A percentile compares a stretch with the other conserved stretches of the same genome.
Evolutionary conservation across 2,329 filamentous ascomycete species (phyloP).

Genomic region (Talaromyces sp.): DNA sequence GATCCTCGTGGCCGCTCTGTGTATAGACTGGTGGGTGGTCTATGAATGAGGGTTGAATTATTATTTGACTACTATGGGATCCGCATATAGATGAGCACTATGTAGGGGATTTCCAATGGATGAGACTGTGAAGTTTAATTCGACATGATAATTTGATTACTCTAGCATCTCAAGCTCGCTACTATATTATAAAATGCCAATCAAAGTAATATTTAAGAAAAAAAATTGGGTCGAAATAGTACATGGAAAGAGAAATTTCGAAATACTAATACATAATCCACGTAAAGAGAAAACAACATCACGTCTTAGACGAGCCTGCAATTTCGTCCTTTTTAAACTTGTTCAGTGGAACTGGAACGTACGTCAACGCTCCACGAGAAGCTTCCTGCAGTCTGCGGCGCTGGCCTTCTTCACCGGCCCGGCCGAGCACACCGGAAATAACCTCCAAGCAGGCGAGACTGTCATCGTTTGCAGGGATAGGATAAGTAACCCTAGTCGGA

Average conservation of each 20-base stretch:
- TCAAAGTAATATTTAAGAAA: not conserved
- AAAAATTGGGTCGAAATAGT: not conserved
- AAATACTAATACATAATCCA: not conserved
- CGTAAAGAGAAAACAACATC: not conserved
- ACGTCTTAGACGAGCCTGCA: constrained; percentile 1
- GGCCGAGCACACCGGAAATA: constrained; percentile 78
- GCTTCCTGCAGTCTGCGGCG: constrained; percentile 62
- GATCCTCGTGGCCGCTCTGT: constrained; percentile 25
- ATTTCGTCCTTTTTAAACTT: constrained; percentile 13
- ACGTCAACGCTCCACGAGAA: constrained; percentile 58
- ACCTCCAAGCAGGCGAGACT: constrained; percentile 78
- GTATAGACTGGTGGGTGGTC: constrained; percentile 20
- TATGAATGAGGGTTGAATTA: not conserved
- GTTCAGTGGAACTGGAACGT: constrained; percentile 23
- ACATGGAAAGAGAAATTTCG: not conserved
- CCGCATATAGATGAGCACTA: not conserved
- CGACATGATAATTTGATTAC: not conserved
- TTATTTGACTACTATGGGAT: not conserved
- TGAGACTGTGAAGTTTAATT: not conserved
- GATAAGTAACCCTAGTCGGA: constrained; percentile 91
- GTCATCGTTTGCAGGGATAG: constrained; percentile 95
- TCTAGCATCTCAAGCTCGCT: not conserved
- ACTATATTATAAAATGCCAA: not conserved
- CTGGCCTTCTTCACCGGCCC: constrained; percentile 76
- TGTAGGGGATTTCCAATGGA: not conserved